Percentiles rank a stretch among this genome's conserved stretches.
Evolutionary conservation across 202 grass and related monocot genomes (phyloP).

Genomic region (Elaeis oleifera): DNA sequence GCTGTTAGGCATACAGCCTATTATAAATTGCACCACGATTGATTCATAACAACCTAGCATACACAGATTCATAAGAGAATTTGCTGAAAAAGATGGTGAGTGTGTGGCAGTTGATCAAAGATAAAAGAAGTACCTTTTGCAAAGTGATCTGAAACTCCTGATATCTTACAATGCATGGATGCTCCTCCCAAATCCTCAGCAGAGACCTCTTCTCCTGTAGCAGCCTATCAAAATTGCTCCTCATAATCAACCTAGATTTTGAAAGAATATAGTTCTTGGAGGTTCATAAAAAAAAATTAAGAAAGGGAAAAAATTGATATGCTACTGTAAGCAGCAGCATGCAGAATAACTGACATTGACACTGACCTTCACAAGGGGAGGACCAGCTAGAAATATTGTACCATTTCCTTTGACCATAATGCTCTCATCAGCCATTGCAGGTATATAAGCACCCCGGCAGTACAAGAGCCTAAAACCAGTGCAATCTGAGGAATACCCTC

Average conservation of each 20-base stretch:
- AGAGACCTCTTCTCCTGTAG: conserved; percentile 93
- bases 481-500: conserved; percentile 90
- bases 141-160: conserved; percentile 94
- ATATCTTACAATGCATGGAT: conserved; percentile 89
- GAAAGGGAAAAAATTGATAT: conserved; percentile 11
- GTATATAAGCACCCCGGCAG: conserved; percentile 97
- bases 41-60: no score
- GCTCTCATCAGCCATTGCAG: conserved; percentile 98
- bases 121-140: conserved; percentile 59
- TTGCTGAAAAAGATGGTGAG: no score
- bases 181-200: conserved; percentile 98
- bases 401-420: conserved; percentile 91
- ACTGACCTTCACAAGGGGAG: conserved; percentile 91
- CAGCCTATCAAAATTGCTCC: conserved; percentile 53
- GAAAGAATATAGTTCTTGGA: not conserved
- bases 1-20: no score
- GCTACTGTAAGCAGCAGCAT: not conserved
- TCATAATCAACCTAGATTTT: conserved; percentile 21
- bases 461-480: conserved; percentile 88
- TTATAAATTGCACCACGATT: no score
- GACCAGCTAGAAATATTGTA: conserved; percentile 92
- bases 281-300: conserved; percentile 4
- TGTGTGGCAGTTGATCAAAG: not conserved
- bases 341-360: conserved; percentile 10
- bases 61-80: no score